These are phyloP conservation scores for Serpula lacrymans DNA, from an alignment of 768 basidiomycete species.

Conservation along the genomic window DNA sequence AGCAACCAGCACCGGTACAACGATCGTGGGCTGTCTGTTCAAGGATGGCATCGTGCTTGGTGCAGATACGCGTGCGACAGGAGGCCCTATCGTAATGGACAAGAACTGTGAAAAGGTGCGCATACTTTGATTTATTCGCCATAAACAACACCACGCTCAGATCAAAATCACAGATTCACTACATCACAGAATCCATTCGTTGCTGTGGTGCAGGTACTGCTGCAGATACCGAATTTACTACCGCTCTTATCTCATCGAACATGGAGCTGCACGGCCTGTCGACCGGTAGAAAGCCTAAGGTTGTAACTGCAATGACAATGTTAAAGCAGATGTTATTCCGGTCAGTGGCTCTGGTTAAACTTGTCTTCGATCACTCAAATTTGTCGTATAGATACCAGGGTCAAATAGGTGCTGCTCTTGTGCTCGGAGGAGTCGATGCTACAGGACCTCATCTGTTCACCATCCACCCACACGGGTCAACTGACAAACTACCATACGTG, in stretches of 20 bases:
- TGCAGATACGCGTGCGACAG: conserved; percentile 95
- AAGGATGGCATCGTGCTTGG: conserved; percentile 92
- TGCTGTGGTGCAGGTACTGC: conserved; percentile 99
- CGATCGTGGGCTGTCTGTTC: conserved; percentile 95
- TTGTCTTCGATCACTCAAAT: conserved; percentile 13
- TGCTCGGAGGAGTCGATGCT: conserved; percentile 93
- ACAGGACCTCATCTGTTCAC: conserved; percentile 96
- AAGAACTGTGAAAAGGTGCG: conserved; percentile 99
- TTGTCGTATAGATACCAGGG: conserved; percentile 73
- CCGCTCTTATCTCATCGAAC: conserved; percentile 93
- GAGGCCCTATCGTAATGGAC: conserved; percentile 92
- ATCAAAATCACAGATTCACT: conserved; percentile 74
- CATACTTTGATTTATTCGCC: conserved; percentile 4
- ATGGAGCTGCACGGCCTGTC: conserved; percentile 91
- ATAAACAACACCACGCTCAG: background rate
- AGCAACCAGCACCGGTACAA: conserved; percentile 92
- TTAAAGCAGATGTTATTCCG: conserved; percentile 92
- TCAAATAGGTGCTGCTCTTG: conserved; percentile 90
- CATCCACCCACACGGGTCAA: conserved; percentile 93
- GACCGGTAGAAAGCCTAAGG: conserved; percentile 86
- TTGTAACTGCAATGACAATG: conserved; percentile 99
- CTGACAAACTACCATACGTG: conserved; percentile 97
- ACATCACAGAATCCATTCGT: conserved; percentile 89
- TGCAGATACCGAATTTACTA: conserved; percentile 96
- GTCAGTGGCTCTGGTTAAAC: conserved; percentile 41